Evolutionary conservation across 768 basidiomycete genomes (phyloP).

Genomic region (Hygrophorus russula): DNA sequence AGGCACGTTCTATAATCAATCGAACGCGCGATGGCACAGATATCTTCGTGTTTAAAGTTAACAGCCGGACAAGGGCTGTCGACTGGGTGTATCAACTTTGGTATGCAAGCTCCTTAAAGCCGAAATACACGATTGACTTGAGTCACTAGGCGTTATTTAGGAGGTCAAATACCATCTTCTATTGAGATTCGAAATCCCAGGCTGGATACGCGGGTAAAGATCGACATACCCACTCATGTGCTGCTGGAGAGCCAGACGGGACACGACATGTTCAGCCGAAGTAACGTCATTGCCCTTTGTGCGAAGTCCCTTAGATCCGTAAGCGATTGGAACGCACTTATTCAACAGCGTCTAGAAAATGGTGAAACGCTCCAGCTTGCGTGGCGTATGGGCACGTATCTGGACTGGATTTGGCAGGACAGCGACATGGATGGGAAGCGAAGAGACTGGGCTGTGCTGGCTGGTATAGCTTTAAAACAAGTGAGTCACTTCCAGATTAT

Average conservation of each 20-base stretch:
- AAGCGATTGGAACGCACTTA: constrained; percentile 49
- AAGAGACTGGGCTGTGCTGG: constrained; percentile 65
- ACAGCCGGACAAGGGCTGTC: constrained; percentile 62
- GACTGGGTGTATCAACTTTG: constrained; percentile 92
- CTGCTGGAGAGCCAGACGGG: constrained; percentile 23
- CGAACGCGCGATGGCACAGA: constrained; percentile 58
- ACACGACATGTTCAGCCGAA: constrained; percentile 42
- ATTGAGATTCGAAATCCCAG: constrained; percentile 66
- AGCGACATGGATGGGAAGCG: constrained; percentile 48
- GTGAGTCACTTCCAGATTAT: constrained; percentile 26
- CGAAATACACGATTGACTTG: not conserved
- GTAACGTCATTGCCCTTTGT: constrained; percentile 56
- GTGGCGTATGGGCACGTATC: constrained; percentile 61
- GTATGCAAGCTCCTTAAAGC: constrained; percentile 22
- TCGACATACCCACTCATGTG: constrained; percentile 44
- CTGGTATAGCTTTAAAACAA: constrained; percentile 63
- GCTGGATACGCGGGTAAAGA: constrained; percentile 52
- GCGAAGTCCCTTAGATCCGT: constrained; percentile 41
- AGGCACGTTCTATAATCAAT: constrained; percentile 37
- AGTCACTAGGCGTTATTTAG: constrained; percentile 53
- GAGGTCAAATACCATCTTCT: constrained; percentile 54
- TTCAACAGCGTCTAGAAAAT: constrained; percentile 38
- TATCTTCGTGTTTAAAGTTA: constrained; percentile 78
- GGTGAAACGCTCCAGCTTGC: constrained; percentile 61
- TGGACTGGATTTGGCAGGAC: constrained; percentile 86